Conservation (phyloP, 1,284 basidiomycete species). For the Sanghuangporus sanghuang region DNA sequence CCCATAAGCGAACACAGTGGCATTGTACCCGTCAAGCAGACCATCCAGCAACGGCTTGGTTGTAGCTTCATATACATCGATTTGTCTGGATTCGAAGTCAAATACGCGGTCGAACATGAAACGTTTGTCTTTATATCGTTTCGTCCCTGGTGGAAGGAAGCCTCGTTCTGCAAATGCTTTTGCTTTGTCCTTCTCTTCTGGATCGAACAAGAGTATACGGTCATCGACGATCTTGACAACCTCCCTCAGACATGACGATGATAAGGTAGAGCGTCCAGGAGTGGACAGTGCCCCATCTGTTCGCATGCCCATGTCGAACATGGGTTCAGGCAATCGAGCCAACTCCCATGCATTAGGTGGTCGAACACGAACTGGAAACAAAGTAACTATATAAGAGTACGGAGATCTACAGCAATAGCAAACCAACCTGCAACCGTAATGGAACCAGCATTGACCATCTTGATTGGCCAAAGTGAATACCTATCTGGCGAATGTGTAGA, state of each 20-base stretch:
- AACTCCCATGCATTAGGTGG: constrained; percentile 84
- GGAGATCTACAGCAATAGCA: constrained; percentile 6
- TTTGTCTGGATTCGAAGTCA: constrained; percentile 71
- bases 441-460: constrained; percentile 78
- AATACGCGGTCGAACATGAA: constrained; percentile 97
- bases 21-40: constrained; percentile 91
- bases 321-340: constrained; percentile 69
- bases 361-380: constrained; percentile 76
- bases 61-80: constrained; percentile 82
- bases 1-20: constrained; percentile 96
- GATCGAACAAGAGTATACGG: constrained; percentile 92
- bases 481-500: background rate
- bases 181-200: constrained; percentile 78
- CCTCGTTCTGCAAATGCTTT: constrained; percentile 74
- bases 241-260: constrained; percentile 58
- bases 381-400: background rate
- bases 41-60: constrained; percentile 79
- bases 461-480: background rate
- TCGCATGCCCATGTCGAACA: constrained; percentile 63
- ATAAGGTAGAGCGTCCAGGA: constrained; percentile 45
- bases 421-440: constrained; percentile 78
- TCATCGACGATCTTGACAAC: constrained; percentile 79
- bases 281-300: constrained; percentile 80
- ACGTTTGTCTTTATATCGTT: constrained; percentile 87
- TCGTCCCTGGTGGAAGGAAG: constrained; percentile 78